Conservation (phyloP, 345 rosid genomes). For the Linum lewisii region DNA sequence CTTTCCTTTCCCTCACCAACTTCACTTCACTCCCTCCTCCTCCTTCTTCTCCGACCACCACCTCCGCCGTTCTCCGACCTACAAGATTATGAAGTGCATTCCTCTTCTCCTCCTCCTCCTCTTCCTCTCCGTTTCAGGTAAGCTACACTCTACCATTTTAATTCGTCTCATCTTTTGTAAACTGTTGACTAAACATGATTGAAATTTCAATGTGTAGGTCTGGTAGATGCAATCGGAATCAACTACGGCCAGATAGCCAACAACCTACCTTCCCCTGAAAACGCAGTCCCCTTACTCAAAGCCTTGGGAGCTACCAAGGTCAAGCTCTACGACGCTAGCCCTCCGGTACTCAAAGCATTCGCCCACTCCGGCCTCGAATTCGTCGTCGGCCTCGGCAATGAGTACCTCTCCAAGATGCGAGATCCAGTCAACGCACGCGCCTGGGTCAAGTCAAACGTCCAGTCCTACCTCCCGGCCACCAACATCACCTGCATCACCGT, state of each 20-base stretch:
- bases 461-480: slow-evolving; percentile 60
- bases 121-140: slow-evolving; percentile 34
- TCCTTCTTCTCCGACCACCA: background rate
- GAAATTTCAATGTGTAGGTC: background rate
- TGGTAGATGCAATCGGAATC: slow-evolving; percentile 55
- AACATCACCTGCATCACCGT: slow-evolving; percentile 71
- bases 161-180: background rate
- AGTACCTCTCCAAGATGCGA: slow-evolving; percentile 43
- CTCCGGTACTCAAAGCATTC: slow-evolving; percentile 60
- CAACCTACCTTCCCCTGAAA: slow-evolving; percentile 64
- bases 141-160: background rate
- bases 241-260: slow-evolving; percentile 92
- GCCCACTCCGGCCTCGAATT: slow-evolving; percentile 66
- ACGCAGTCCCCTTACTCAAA: slow-evolving; percentile 66
- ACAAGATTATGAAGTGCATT: background rate
- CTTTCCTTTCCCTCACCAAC: background rate
- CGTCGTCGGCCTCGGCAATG: slow-evolving; percentile 73
- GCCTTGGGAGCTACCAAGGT: slow-evolving; percentile 78
- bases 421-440: slow-evolving; percentile 51
- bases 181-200: background rate
- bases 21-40: background rate
- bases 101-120: slow-evolving; percentile 1
- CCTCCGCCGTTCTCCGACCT: background rate
- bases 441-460: slow-evolving; percentile 71
- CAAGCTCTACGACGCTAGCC: slow-evolving; percentile 87